phyloP scores from a whole-genome alignment of 1,284 basidiomycete genomes.

The Fistulinella cinereoalba region DNA sequence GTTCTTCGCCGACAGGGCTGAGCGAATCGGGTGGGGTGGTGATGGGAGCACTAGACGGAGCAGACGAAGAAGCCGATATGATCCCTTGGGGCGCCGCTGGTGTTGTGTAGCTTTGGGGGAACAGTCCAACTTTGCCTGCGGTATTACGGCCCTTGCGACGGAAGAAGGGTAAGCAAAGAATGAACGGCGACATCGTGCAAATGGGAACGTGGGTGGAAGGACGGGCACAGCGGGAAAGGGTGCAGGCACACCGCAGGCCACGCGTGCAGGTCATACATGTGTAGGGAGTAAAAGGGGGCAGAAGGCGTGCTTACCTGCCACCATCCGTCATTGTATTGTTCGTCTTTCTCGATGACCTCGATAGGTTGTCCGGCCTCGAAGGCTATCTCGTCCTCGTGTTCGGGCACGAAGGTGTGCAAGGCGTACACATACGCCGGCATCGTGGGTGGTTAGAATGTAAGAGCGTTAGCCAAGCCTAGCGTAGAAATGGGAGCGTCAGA shows the following conservation, averaged over 20 bases:
- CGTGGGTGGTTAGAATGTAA: conserved; percentile 6
- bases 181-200: conserved; percentile 21
- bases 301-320: conserved; percentile 75
- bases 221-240: conserved; percentile 1
- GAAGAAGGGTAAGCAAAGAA: conserved; percentile 22
- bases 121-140: conserved; percentile 81
- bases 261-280: conserved; percentile 5
- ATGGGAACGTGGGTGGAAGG: conserved; percentile 15
- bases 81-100: conserved; percentile 45
- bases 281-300: background rate
- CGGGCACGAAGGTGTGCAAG: conserved; percentile 83
- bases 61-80: conserved; percentile 21
- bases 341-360: conserved; percentile 90
- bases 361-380: conserved; percentile 88
- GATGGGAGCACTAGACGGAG: conserved; percentile 24
- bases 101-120: conserved; percentile 89
- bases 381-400: conserved; percentile 91
- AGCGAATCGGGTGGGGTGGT: conserved; percentile 32
- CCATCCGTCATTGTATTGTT: conserved; percentile 96
- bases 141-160: conserved; percentile 75
- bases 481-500: background rate
- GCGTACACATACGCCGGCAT: conserved; percentile 71
- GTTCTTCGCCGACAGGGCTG: conserved; percentile 45
- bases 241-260: conserved; percentile 12
- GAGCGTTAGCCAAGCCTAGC: conserved; percentile 1